Evolutionary conservation across 352 stramenopile species (phyloP), one percentile per base, ranked within the genome.

Genomic region (Pilasporangium apinafurcum): DNA sequence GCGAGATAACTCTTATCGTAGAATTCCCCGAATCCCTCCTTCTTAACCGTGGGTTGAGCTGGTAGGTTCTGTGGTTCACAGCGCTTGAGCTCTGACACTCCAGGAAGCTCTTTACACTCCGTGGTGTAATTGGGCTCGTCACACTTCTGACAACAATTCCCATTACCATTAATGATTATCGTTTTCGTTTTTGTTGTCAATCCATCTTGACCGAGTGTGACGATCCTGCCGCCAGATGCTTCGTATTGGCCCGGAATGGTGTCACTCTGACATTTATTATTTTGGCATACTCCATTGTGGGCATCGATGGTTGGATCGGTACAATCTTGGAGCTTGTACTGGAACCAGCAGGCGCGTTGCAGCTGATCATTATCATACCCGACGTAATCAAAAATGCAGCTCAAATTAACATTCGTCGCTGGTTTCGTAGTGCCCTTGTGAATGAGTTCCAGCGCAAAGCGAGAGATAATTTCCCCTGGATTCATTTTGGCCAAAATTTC

Each of bases 281-380:
- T 78, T 42, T 59, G 20, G 27, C 76, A 88, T 5, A 56, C 56
- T 22, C 65, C 61, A 0, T 66, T 50, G 0, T 55, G 60, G n/a
- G n/a, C n/a, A 33, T 85, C 71, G 43, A 83, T 79, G 4, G 48
- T 53, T 2, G 75, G 75, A 0, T 43, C 48, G n/a, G 79, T 71
- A 50, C 78, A 91, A 55, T 86, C 75, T 18, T 53, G 59, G 44
- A 88, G 66, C 3, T 48, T 49, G 39, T 88, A 83, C n/a, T 61
- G 43, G 3, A 61, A 52, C 36, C 37, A 27, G 41, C 73, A 86
- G 12, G 55, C 64, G 25, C 83, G 56, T 10, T 35, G 27, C 2
- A 51, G 27, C 3, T 14, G 35, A 0, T 41, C 29, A 1, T 52
- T 59, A 30, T 61, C 48, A n/a, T 62, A 56, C 12, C 57, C 44